Evolutionary conservation across 2,329 filamentous ascomycete species (phyloP), one percentile per base, ranked within the genome.

Genomic region (Plenodomus lindquistii): DNA sequence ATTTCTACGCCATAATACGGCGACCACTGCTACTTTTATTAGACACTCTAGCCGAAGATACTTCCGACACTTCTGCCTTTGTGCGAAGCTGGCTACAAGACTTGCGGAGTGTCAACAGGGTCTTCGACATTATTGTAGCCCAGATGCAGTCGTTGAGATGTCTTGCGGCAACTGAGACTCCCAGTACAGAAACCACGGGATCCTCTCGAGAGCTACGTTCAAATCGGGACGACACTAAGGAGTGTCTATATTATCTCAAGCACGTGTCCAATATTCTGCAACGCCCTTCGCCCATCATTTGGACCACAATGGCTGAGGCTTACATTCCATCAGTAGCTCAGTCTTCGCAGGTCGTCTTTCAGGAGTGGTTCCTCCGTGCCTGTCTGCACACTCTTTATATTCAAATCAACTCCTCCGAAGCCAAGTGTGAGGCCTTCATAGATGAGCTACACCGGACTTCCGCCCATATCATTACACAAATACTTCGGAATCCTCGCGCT

Each of bases 1-100:
- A 86, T 55, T 89, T 86, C 64, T 83, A 89, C 59, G 75, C 86
- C 5, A 86, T 96, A 76, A 79, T 97, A 35, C 87, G 87, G 5
- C 84, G 91, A 41, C 93, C 93, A 1, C 73, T 96, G 16, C 87
- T 97, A 54, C 74, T 96, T 10, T 80, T 95, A 54, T 77, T 97
- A 20, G 93, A 97, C 70, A 81, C 86, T 1, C 77, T 97, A 1
- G 74, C 83, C 16, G 86, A 92, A 49, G 85, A 90, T 50, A 80
- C 83, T 17, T 87, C 85, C 2, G 88, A 92, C 59, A 76, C 88
- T 13, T 90, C 87, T 53, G 87, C 91, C 72, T 87, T 88, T 20
- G 84, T 90, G 34, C 87, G 87, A 60, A 85, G 83, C 40, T 97
- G 93, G 92, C 78, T 97, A 3, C 87, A 88, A 59, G 85, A 75